Conservation (phyloP, 129 eudicot genomes). For the Flaveria bidentis region DNA sequence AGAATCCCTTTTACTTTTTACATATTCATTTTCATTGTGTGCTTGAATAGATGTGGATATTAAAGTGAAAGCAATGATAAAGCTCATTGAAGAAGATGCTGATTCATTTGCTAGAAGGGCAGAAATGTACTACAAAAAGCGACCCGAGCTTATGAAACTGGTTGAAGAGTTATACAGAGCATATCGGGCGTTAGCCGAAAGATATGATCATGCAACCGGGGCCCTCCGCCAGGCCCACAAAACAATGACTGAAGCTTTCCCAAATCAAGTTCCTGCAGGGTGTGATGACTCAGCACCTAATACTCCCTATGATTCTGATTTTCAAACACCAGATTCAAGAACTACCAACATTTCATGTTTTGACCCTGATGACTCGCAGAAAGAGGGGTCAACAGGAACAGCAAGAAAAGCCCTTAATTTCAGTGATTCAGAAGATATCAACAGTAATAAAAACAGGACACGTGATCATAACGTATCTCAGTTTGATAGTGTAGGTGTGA, state of each 20-base stretch:
- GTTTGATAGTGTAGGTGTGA: constrained; percentile 31
- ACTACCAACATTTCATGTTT: constrained; percentile 36
- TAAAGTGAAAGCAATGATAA: constrained; percentile 84
- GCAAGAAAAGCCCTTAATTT: constrained; percentile 76
- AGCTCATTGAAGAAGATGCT: constrained; percentile 91
- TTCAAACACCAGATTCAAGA: constrained; percentile 59
- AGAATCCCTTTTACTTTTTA: background rate
- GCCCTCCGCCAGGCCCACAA: constrained; percentile 92
- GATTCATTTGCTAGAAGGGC: constrained; percentile 95
- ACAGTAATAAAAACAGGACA: constrained; percentile 4
- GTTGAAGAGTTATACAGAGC: constrained; percentile 95
- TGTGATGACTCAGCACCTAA: constrained; percentile 58
- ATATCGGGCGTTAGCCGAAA: constrained; percentile 88
- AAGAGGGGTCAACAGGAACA: constrained; percentile 45
- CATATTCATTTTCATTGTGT: background rate
- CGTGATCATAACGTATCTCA: constrained; percentile 22
- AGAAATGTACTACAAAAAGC: constrained; percentile 92
- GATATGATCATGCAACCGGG: constrained; percentile 98
- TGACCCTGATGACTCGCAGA: constrained; percentile 49
- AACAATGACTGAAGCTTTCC: constrained; percentile 84
- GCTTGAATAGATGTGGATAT: constrained; percentile 66
- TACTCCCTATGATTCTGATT: constrained; percentile 48
- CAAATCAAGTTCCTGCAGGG: constrained; percentile 67
- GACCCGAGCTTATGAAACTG: constrained; percentile 91
- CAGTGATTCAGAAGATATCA: constrained; percentile 45